These are phyloP conservation scores for Pseudogymnoascus sp. DNA, from an alignment of 2,329 filamentous ascomycete species.

Conservation along the genomic window DNA sequence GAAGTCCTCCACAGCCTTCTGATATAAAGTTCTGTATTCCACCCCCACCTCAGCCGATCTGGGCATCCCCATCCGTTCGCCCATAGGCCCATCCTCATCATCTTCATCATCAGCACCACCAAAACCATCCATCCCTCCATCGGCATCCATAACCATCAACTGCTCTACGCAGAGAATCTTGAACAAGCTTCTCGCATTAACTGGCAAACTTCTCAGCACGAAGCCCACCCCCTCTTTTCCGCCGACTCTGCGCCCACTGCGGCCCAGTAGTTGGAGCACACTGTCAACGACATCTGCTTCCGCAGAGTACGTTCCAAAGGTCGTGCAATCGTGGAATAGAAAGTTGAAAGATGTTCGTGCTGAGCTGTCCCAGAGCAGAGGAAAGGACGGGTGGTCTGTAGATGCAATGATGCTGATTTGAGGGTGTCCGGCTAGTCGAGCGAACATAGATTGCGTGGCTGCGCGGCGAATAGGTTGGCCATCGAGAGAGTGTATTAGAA, in stretches of 20 bases:
- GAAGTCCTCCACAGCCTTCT: conserved; percentile 93
- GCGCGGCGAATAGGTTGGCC: conserved; percentile 65
- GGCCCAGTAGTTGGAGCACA: conserved; percentile 77
- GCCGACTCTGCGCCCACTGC: conserved; percentile 69
- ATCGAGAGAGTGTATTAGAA: conserved; percentile 84
- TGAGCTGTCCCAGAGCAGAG: conserved; percentile 81
- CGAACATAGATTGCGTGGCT: conserved; percentile 61
- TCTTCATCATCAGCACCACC: conserved; percentile 42
- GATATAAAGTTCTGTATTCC: conserved; percentile 85
- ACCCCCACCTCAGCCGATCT: conserved; percentile 48
- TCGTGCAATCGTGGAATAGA: conserved; percentile 89
- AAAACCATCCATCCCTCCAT: conserved; percentile 36
- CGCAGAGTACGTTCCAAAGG: conserved; percentile 64
- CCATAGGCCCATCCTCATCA: conserved; percentile 25
- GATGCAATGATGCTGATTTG: conserved; percentile 68
- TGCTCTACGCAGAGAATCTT: conserved; percentile 78
- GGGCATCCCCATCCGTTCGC: conserved; percentile 10
- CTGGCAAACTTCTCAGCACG: conserved; percentile 80
- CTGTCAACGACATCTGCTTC: conserved; percentile 84
- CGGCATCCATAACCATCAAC: conserved; percentile 57
- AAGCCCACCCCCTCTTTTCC: conserved; percentile 89
- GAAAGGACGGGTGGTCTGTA: conserved; percentile 79
- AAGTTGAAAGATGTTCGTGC: conserved; percentile 79
- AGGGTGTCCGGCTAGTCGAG: conserved; percentile 67
- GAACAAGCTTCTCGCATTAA: conserved; percentile 86